Percentiles rank a stretch among this genome's conserved stretches.
These are phyloP conservation scores for Solanum hybrid DNA, from an alignment of 305 asterid species.

Conservation along the genomic window DNA sequence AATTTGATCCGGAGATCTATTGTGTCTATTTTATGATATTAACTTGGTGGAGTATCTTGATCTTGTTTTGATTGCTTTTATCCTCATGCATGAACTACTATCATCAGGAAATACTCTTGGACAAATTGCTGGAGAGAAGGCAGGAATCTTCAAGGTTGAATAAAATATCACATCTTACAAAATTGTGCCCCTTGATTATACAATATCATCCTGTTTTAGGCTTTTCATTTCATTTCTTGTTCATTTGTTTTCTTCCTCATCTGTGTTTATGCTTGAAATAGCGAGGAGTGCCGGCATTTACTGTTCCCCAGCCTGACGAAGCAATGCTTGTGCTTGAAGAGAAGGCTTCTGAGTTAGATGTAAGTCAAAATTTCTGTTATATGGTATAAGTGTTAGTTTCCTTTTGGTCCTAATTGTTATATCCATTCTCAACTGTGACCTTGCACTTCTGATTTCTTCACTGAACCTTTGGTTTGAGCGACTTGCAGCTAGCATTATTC, in stretches of 20 bases:
- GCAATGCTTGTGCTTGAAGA: conserved; percentile 79
- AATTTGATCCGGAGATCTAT: not conserved
- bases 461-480: not conserved
- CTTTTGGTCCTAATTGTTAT: not conserved
- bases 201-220: not conserved
- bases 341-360: conserved; percentile 70
- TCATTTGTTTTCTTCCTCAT: conserved; percentile 1
- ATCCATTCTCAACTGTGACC: not conserved
- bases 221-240: conserved; percentile 5
- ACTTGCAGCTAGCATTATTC: not conserved
- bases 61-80: not conserved
- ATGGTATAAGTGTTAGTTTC: not conserved
- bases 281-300: conserved; percentile 85
- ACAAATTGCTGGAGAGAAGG: conserved; percentile 93
- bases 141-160: conserved; percentile 90
- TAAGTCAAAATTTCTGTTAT: conserved; percentile 33
- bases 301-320: conserved; percentile 93
- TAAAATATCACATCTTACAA: not conserved
- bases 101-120: conserved; percentile 86
- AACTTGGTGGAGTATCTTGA: not conserved
- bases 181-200: not conserved
- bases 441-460: not conserved
- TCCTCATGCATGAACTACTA: conserved; percentile 1
- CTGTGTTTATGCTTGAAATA: conserved; percentile 15
- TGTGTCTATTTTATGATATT: not conserved